A percentile compares a stretch with the other conserved stretches of the same genome.
phyloP scores from a whole-genome alignment of 202 grass and related monocot species.

The Panicum virgatum region DNA sequence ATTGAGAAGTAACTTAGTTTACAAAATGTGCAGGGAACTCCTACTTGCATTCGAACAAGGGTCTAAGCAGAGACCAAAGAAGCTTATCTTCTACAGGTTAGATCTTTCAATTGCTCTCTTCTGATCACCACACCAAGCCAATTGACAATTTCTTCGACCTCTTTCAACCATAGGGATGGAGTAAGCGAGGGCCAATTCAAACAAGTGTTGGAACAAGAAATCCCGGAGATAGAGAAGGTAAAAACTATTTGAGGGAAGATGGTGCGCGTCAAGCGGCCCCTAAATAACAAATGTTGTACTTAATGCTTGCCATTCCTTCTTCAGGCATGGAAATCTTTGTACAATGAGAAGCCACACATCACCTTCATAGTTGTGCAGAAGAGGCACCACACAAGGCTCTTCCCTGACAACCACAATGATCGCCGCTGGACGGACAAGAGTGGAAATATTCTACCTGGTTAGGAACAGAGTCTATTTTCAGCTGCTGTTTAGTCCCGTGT shows the following conservation, averaged over 20 bases:
- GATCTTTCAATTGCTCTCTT: background rate
- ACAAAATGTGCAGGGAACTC: conserved; percentile 41
- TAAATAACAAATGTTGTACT: background rate
- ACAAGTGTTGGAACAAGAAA: conserved; percentile 48
- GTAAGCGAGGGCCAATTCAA: conserved; percentile 63
- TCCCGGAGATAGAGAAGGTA: conserved; percentile 54
- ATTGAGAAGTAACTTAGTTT: background rate
- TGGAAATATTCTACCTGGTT: conserved; percentile 71
- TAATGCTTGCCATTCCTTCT: background rate
- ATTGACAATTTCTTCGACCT: background rate
- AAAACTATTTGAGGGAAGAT: background rate
- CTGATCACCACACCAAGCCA: background rate
- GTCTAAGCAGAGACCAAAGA: conserved; percentile 23
- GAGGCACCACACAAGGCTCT: conserved; percentile 80
- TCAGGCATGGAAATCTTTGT: conserved; percentile 67
- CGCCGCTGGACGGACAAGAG: conserved; percentile 27
- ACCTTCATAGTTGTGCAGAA: conserved; percentile 93
- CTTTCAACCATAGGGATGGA: conserved; percentile 35
- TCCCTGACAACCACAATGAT: conserved; percentile 35
- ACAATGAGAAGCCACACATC: conserved; percentile 54
- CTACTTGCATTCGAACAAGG: conserved; percentile 31
- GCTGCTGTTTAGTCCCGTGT: background rate
- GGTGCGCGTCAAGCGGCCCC: background rate
- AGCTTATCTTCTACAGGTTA: conserved; percentile 65
- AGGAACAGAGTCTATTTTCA: background rate